phyloP scores from a whole-genome alignment of 2,329 filamentous ascomycete genomes.

The Claviceps digitariae region DNA sequence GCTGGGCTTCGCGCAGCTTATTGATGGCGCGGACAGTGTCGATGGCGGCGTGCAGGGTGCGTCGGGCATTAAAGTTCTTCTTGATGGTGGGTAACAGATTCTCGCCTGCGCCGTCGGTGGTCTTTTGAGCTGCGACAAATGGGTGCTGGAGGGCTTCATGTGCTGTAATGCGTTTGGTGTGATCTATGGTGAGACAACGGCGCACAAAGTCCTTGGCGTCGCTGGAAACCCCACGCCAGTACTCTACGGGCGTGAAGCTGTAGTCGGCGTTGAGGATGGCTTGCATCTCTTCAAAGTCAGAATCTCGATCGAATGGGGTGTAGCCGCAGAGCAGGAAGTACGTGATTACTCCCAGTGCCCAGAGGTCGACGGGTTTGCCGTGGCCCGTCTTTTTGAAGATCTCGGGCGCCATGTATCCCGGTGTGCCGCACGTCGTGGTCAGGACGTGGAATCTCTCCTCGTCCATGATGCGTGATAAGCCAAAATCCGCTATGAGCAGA shows the following conservation, averaged over 20 bases:
- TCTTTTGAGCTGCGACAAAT: slow-evolving; percentile 44
- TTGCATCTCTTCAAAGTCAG: slow-evolving; percentile 98
- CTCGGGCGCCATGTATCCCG: slow-evolving; percentile 97
- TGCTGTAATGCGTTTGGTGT: slow-evolving; percentile 75
- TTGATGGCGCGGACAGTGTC: slow-evolving; percentile 60
- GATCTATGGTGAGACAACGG: slow-evolving; percentile 82
- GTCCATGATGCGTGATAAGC: slow-evolving; percentile 93
- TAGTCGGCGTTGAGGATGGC: slow-evolving; percentile 95
- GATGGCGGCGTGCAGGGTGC: slow-evolving; percentile 56
- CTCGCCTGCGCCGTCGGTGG: slow-evolving; percentile 35
- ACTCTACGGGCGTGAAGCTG: slow-evolving; percentile 84
- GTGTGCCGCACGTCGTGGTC: slow-evolving; percentile 94
- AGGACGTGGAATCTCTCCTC: slow-evolving; percentile 96
- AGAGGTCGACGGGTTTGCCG: slow-evolving; percentile 95
- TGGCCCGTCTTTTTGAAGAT: slow-evolving; percentile 99
- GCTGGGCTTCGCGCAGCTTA: slow-evolving; percentile 52
- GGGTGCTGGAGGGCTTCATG: slow-evolving; percentile 61
- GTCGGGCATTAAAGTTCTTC: slow-evolving; percentile 61
- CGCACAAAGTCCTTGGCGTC: slow-evolving; percentile 85
- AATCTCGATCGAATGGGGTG: slow-evolving; percentile 94
- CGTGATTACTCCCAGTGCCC: slow-evolving; percentile 96
- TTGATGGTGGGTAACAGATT: slow-evolving; percentile 56
- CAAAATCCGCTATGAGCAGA: slow-evolving; percentile 93
- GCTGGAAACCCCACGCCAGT: slow-evolving; percentile 88
- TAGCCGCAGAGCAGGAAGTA: slow-evolving; percentile 98